Base-by-base conservation (phyloP, 768 basidiomycete genomes). In the Pulveroboletus frians region DNA sequence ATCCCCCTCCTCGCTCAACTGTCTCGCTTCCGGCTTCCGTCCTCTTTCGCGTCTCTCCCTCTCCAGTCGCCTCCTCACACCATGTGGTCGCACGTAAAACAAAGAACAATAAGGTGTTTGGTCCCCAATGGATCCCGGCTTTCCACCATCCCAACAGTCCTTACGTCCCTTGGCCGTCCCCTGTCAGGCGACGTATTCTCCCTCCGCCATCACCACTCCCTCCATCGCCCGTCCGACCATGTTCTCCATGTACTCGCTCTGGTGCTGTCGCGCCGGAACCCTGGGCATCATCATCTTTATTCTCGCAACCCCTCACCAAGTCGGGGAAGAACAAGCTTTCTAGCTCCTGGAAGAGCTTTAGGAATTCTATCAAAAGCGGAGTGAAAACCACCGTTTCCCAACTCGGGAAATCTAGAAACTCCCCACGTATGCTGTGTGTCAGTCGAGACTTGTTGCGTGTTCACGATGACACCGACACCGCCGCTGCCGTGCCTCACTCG, bases 111-210 rank as follows among this genome's bases (percentile, higher is more conserved):
- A 60, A 64, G 43, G 61, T 54, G 11, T 40, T 55, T 40, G 67
- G 67, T 44, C 63, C 64, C 3, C 59, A 63, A 34, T 67, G 64
- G 55, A 63, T 72, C 30, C 69, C 73, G 7, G 64, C 71, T 21
- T 67, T 76, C 29, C 70, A 69, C 36, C 75, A 79, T 59, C 76
- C 77, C 6, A 78, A 78, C 44, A 77, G 74, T 57, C 78, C 78
- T n/a, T 79, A 79, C 45, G 73, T 77, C 5, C 78, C 78, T 9
- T 79, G 76, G 77, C 57, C 69, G 5, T 60, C 68, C 26, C 63
- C 71, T 21, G 63, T 59, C 68, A 79, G 60, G 66, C 80, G 49
- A 49, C 68, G 63, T 53, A 72, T 69, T 55, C 71, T 70, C 50
- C 72, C 55, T 46, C 76, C 75, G 17, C 52, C 57, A 39, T 65